phyloP scores from a whole-genome alignment of 768 basidiomycete genomes.

The Paxillus rubicundulus region DNA sequence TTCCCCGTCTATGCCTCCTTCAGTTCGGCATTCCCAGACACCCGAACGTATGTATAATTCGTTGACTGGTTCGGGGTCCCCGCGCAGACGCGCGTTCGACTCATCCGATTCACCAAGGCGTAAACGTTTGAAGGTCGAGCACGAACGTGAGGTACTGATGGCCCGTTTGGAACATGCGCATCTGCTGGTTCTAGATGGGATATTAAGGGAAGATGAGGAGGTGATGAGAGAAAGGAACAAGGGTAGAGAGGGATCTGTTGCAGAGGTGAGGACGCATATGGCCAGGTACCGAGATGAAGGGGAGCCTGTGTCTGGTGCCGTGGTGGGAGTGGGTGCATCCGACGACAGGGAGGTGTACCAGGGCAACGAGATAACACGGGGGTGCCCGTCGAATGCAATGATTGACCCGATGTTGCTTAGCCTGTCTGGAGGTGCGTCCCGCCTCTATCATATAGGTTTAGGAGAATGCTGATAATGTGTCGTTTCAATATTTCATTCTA shows the following conservation, averaged over 20 bases:
- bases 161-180: slow-evolving; percentile 27
- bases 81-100: not conserved
- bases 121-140: not conserved
- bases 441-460: not conserved
- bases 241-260: slow-evolving; percentile 11
- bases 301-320: not conserved
- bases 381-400: slow-evolving; percentile 15
- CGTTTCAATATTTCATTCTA: not conserved
- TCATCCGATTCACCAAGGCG: not conserved
- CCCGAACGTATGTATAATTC: not conserved
- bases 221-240: slow-evolving; percentile 3
- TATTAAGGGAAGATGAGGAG: slow-evolving; percentile 34
- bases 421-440: slow-evolving; percentile 17
- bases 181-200: slow-evolving; percentile 35
- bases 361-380: not conserved
- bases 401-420: slow-evolving; percentile 34
- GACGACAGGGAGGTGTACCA: not conserved
- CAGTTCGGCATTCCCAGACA: not conserved
- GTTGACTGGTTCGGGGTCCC: not conserved
- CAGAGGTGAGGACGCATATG: not conserved
- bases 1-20: not conserved
- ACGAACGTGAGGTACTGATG: slow-evolving; percentile 26
- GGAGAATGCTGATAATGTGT: not conserved
- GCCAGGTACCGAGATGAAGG: slow-evolving; percentile 6
- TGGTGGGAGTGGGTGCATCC: not conserved